Evolutionary conservation across 192 early-diverging fungal species (phyloP).

Genomic region (Gryganskiella cystojenkinii): DNA sequence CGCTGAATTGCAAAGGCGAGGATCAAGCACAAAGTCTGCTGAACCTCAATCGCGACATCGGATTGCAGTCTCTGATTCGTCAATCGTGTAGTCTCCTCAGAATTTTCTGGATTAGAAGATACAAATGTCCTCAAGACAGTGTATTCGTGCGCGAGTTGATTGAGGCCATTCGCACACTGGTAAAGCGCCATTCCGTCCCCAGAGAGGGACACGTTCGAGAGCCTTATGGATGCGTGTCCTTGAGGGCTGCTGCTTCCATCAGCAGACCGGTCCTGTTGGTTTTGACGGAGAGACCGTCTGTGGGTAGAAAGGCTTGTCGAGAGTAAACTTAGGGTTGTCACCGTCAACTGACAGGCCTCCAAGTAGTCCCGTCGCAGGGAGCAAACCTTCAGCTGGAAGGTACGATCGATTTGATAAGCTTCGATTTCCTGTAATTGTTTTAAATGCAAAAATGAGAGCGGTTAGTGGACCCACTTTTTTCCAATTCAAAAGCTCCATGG

Average conservation of each 20-base stretch:
- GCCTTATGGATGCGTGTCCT: not conserved
- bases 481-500: not conserved
- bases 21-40: slow-evolving; percentile 38
- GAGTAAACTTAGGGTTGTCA: slow-evolving; percentile 22
- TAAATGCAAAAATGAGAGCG: not conserved
- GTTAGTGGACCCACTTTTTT: not conserved
- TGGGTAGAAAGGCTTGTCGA: slow-evolving; percentile 1
- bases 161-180: slow-evolving; percentile 27
- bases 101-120: not conserved
- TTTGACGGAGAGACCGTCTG: not conserved
- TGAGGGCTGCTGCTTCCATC: no score
- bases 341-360: slow-evolving; percentile 17
- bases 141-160: slow-evolving; percentile 34
- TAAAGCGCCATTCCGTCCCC: slow-evolving; percentile 18
- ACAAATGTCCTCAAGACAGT: slow-evolving; percentile 17
- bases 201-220: not conserved
- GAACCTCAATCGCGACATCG: slow-evolving; percentile 23
- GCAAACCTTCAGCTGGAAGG: slow-evolving; percentile 30
- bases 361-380: slow-evolving; percentile 22
- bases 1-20: slow-evolving; percentile 31
- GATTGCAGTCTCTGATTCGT: not conserved
- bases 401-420: slow-evolving; percentile 26
- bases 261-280: not conserved
- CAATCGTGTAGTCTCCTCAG: not conserved
- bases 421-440: slow-evolving; percentile 21